Base-by-base conservation (phyloP, 495 filamentous ascomycete genomes). In the Aspergillus saccharolyticus region DNA sequence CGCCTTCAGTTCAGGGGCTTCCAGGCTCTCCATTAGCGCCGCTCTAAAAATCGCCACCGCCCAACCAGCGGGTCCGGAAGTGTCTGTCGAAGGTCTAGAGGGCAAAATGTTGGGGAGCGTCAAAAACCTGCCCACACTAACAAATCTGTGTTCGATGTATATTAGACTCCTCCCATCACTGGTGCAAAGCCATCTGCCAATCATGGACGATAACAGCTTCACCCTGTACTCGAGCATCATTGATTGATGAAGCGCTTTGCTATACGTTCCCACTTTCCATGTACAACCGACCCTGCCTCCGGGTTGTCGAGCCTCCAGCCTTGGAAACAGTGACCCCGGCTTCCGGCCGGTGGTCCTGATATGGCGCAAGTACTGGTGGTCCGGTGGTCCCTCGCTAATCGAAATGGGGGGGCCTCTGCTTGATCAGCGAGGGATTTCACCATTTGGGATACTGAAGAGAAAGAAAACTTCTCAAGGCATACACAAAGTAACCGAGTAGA, bases 41-140 rank as follows among this genome's bases (percentile, higher is more conserved):
- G 33, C 28, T 50, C 47, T 30, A 50, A 50, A 50, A 28, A 15
- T 50, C 47, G 47, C 47, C 22, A 33, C 51, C 50, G 45, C 28
- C 59, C 59, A 61, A 61, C 59, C 59, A 61, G 48, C 53, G 24
- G 46, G 4, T 47, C 20, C 47, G 18, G 17, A 50, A 28, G 24
- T 50, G 47, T 30, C 21, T 28, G 3, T 22, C 24, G 28, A 50
- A 47, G 44, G 22, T 50, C 47, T 50, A 50, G 21, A 50, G 22
- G 47, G 16, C 22, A 19, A 30, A 30, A 50, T 50, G 47, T 50
- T 50, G 47, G 47, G 46, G 47, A 28, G 28, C 22, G 22, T 18
- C 16, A n/a, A 24, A 28, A 30, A 30, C 17, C 22, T 28, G 44
- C 9, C 24, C 47, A 17, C 16, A 24, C 22, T 28, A 17, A 21